These are phyloP conservation scores for Eutrema yunnanense DNA, from an alignment of 345 rosid species.

Conservation along the genomic window DNA sequence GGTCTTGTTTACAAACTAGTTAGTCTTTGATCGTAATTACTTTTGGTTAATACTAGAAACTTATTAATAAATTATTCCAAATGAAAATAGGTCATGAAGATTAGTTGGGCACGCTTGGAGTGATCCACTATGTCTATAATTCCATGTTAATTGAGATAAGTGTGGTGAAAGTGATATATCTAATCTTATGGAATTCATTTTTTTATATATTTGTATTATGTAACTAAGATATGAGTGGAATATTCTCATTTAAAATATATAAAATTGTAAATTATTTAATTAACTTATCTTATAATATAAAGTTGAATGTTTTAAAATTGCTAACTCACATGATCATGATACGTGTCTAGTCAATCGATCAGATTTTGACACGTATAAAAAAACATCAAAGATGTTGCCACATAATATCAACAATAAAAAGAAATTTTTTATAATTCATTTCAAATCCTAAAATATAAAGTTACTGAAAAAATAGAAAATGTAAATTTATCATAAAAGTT, in stretches of 20 bases:
- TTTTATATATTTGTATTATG: background rate
- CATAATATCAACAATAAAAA: no score
- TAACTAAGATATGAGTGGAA: slow-evolving; percentile 2
- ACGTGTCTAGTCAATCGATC: no score
- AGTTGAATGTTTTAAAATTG: no score
- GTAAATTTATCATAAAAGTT: no score
- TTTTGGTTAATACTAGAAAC: background rate
- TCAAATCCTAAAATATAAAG: no score
- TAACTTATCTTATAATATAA: background rate
- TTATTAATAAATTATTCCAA: background rate
- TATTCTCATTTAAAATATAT: background rate
- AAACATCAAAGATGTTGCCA: no score
- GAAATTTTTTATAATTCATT: no score
- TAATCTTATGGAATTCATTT: background rate
- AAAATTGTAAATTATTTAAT: background rate
- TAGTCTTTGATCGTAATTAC: background rate
- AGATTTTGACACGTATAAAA: no score
- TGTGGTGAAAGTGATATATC: slow-evolving; percentile 6
- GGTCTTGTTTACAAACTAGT: background rate
- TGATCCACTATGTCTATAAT: slow-evolving; percentile 10
- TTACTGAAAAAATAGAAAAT: no score
- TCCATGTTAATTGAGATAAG: slow-evolving; percentile 3
- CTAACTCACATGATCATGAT: no score
- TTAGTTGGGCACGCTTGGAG: slow-evolving; percentile 14
- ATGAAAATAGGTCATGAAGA: slow-evolving; percentile 8